These are phyloP conservation scores for Lachnellula arida DNA, from an alignment of 2,329 filamentous ascomycete species.

Conservation along the genomic window DNA sequence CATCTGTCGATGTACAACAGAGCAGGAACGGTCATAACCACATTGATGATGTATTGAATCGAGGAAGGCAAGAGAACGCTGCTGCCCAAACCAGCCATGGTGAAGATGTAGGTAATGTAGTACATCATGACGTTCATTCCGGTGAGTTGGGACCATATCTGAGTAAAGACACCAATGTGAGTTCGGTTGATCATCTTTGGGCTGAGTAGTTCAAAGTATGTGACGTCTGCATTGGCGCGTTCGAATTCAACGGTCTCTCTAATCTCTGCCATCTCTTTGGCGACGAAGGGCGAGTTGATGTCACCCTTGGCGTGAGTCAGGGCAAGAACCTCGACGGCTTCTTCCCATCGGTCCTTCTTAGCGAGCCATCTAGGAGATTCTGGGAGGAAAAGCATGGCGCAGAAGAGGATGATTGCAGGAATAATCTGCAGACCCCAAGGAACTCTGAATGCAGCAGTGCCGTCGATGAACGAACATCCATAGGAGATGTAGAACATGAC, in stretches of 20 bases:
- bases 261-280: constrained; percentile 66
- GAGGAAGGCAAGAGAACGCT: constrained; percentile 60
- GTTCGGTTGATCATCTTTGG: constrained; percentile 72
- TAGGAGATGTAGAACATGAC: constrained; percentile 68
- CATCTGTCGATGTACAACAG: constrained; percentile 70
- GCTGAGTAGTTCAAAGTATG: constrained; percentile 66
- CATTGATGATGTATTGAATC: constrained; percentile 76
- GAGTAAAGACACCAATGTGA: constrained; percentile 65
- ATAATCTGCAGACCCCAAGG: constrained; percentile 63
- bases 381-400: constrained; percentile 56
- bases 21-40: constrained; percentile 71
- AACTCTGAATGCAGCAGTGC: constrained; percentile 54
- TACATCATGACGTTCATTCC: constrained; percentile 68
- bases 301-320: constrained; percentile 62
- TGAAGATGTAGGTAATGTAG: constrained; percentile 54
- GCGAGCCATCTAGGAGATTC: constrained; percentile 61
- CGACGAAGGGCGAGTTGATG: constrained; percentile 58
- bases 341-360: constrained; percentile 57
- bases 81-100: constrained; percentile 62
- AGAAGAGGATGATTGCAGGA: constrained; percentile 52
- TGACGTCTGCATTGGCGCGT: constrained; percentile 61
- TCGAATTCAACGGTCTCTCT: constrained; percentile 74
- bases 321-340: constrained; percentile 40
- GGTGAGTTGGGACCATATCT: constrained; percentile 73
- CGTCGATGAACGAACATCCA: constrained; percentile 47